Base-by-base conservation (phyloP, 164 flowering plant genomes). In the Chimonanthus salicifolius region DNA sequence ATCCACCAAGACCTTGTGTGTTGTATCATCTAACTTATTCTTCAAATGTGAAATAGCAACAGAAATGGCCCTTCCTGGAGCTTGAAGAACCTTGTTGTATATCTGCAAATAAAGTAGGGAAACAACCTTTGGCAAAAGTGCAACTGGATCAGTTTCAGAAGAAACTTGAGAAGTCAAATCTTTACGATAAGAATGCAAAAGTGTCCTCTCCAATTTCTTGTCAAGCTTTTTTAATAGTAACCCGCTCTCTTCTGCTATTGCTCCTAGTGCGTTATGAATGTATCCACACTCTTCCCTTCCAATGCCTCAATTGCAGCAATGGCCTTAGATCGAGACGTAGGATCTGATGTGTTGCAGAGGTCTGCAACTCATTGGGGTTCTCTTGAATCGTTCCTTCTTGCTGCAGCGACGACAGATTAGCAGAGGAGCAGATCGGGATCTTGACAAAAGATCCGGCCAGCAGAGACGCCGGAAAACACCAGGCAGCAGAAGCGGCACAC, bases 51-150 rank as follows among this genome's bases (percentile, higher is more conserved):
- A 79, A 71, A 93, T 80, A 54, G 97, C 94, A 69, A 78, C 84
- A 80, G 89, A 88, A 80, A 95, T 93, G 83, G 99, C 98, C 79
- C 98, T 89, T 74, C 99, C 99, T 63, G 99, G 99, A 62, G 99
- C 99, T 86, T 95, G 99, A 80, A 95, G 97, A 80, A 94, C 98
- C 85, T 84, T 95, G 76, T 85, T 87, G 62, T 93, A 75, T 71
- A 87, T 77, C 99, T 95, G 97, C 67, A 93, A 72, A 84, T 92
- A 90, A 54, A 95, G 89, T 16, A 93, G 82, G 20, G 97, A 92
- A 62, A 95, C 88, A 75, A 95, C 98, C 85, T 95, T 93, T 15
- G 99, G 90, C 68, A 95, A 85, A 75, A 95, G 90, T 46, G 88
- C 74, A 72, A 95, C 86, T 50, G 97, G 92, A 76, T 95, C 98